Percentiles rank a stretch among this genome's conserved stretches.
Evolutionary conservation across 495 filamentous ascomycete genomes (phyloP).

Genomic region (Aspergillus panamensis): DNA sequence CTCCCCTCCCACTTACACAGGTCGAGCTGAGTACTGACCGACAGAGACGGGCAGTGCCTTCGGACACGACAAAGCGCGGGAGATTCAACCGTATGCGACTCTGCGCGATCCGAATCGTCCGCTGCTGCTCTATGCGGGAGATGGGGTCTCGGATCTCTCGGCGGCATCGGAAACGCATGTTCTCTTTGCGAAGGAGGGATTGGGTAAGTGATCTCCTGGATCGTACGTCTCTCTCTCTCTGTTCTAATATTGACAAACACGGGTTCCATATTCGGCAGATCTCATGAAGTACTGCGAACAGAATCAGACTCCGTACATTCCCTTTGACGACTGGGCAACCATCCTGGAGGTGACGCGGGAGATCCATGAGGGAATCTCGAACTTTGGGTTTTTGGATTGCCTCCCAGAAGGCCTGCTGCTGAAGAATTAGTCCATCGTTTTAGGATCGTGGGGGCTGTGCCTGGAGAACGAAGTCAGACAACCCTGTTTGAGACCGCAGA

Average conservation of each 20-base stretch:
- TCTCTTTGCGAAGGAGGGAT: slow-evolving; percentile 75
- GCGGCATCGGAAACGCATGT: slow-evolving; percentile 76
- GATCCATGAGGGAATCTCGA: slow-evolving; percentile 38
- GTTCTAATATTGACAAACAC: not conserved
- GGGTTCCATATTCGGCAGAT: slow-evolving; percentile 40
- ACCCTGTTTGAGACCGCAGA: not conserved
- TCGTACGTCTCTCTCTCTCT: not conserved
- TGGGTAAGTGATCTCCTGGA: slow-evolving; percentile 51
- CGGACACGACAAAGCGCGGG: slow-evolving; percentile 79
- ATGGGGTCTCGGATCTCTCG: slow-evolving; percentile 75
- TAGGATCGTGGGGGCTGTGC: not conserved
- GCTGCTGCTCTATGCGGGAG: slow-evolving; percentile 73
- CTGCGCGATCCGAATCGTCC: slow-evolving; percentile 60
- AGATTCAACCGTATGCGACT: slow-evolving; percentile 67
- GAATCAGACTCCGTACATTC: slow-evolving; percentile 66
- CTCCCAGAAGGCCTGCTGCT: not conserved
- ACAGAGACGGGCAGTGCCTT: slow-evolving; percentile 48
- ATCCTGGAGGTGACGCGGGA: slow-evolving; percentile 64
- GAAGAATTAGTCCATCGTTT: not conserved
- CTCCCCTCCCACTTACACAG: not conserved
- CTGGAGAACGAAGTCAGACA: not conserved
- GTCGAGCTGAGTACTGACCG: not conserved
- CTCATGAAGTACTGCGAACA: slow-evolving; percentile 68
- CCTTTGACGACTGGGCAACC: slow-evolving; percentile 64
- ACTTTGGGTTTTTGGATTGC: not conserved